These are phyloP conservation scores for Apiotrichum siamense DNA, from an alignment of 1,284 basidiomycete genomes.

Conservation along the genomic window DNA sequence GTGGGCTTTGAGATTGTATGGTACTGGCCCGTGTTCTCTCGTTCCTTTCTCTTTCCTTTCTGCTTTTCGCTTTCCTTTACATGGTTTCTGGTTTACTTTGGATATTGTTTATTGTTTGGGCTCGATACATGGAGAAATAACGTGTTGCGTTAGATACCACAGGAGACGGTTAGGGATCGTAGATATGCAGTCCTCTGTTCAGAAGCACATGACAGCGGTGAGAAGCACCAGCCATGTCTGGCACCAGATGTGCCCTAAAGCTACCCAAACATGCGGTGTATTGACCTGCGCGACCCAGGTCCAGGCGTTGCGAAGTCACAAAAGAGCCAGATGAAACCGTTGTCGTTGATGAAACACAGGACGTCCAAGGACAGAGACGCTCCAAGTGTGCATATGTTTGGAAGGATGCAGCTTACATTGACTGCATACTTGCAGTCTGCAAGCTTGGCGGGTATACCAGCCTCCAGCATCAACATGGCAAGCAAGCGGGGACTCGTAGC, in stretches of 20 bases:
- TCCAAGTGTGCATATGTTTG: constrained; percentile 27
- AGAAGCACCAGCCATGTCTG: no score
- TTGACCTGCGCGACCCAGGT: constrained; percentile 22
- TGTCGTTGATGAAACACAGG: constrained; percentile 25
- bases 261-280: constrained; percentile 26
- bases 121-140: not conserved
- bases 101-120: no score
- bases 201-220: no score
- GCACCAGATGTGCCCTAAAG: constrained; percentile 17
- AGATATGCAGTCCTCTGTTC: no score
- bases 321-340: constrained; percentile 18
- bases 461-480: constrained; percentile 25
- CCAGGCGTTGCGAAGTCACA: constrained; percentile 32
- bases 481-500: constrained; percentile 26
- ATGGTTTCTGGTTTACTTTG: not conserved
- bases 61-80: not conserved
- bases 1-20: no score
- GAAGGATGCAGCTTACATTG: constrained; percentile 25
- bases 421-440: constrained; percentile 21
- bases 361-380: constrained; percentile 27
- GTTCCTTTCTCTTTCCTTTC: not conserved
- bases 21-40: not conserved
- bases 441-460: constrained; percentile 18
- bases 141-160: no score
- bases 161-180: no score